These are phyloP conservation scores for Leccinum longicurvipes DNA, from an alignment of 768 basidiomycete genomes.

Conservation along the genomic window DNA sequence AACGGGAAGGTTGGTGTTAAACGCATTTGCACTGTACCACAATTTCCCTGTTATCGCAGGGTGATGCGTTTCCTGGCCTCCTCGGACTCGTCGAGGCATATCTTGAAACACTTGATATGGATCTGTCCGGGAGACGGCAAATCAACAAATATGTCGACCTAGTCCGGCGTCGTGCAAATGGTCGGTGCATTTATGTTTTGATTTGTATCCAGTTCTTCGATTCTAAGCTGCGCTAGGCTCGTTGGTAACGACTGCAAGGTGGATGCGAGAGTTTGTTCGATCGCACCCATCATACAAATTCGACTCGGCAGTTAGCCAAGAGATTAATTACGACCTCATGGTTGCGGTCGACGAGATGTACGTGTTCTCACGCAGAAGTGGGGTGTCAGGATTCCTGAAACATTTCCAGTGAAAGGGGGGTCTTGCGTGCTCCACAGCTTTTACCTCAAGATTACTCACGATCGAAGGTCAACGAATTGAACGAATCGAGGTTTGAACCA, in stretches of 20 bases:
- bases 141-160: constrained; percentile 80
- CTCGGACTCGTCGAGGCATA: constrained; percentile 80
- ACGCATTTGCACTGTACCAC: neutral
- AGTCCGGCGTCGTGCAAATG: constrained; percentile 73
- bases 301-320: constrained; percentile 88
- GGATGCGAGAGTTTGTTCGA: constrained; percentile 91
- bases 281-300: constrained; percentile 88
- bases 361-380: constrained; percentile 30
- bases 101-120: constrained; percentile 80
- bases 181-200: constrained; percentile 39
- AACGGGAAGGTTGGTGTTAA: constrained; percentile 71
- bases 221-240: constrained; percentile 47
- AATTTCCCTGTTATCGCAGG: constrained; percentile 37
- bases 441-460: constrained; percentile 59
- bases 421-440: constrained; percentile 55
- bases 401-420: constrained; percentile 61
- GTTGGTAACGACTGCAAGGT: constrained; percentile 82
- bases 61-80: constrained; percentile 70
- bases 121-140: constrained; percentile 51
- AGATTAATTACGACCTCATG: constrained; percentile 93
- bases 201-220: neutral
- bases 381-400: neutral
- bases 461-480: constrained; percentile 21
- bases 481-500: constrained; percentile 28
- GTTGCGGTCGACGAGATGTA: constrained; percentile 90